Conservation (phyloP, 208 protist species). For the Giardia duodenalis region DNA sequence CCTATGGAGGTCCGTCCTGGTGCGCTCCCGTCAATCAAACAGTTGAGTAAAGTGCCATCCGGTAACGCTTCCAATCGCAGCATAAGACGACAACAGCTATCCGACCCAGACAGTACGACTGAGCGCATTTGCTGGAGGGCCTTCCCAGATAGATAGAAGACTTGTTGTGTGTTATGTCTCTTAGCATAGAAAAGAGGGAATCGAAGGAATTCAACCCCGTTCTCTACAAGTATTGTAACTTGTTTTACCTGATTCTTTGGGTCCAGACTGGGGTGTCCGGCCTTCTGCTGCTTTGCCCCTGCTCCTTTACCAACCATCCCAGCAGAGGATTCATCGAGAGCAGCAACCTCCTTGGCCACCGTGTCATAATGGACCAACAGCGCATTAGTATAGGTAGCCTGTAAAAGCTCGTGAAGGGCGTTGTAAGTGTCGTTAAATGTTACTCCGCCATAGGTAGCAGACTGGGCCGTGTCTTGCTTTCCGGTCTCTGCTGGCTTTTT, state of each 20-base stretch:
- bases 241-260: background rate
- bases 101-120: background rate
- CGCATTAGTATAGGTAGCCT: background rate
- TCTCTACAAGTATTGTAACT: background rate
- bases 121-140: background rate
- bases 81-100: background rate
- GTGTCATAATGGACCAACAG: background rate
- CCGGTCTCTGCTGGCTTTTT: background rate
- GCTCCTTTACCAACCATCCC: background rate
- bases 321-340: background rate
- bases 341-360: background rate
- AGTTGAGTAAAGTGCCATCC: background rate
- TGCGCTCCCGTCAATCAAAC: background rate
- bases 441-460: background rate
- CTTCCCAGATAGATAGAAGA: background rate
- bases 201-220: background rate
- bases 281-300: too few species aligned
- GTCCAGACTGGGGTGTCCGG: background rate
- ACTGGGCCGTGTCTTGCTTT: background rate
- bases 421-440: background rate
- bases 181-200: background rate
- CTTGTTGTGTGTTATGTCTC: background rate
- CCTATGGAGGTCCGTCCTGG: background rate
- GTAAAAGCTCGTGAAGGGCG: background rate
- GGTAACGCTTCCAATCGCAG: background rate